Conservation (phyloP, 75 land plant species). For the Sequoia sempervirens region DNA sequence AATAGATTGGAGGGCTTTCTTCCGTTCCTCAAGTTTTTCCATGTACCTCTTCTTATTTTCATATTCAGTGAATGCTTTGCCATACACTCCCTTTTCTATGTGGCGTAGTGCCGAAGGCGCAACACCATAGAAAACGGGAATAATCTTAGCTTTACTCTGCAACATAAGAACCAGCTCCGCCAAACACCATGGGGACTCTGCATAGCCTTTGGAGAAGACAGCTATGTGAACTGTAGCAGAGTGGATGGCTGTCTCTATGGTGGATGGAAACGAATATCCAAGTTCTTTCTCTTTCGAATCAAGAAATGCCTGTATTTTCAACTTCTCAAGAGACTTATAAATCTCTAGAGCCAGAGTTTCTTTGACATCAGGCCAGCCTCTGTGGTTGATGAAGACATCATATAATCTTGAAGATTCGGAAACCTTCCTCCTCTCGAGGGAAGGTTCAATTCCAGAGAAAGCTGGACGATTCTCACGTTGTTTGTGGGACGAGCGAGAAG, state of each 20-base stretch:
- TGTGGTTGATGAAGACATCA: background rate
- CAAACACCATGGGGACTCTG: background rate
- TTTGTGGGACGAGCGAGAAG: too few relatives aligned
- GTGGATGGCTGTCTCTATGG: background rate
- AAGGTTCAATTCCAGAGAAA: too few relatives aligned
- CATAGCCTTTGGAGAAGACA: background rate
- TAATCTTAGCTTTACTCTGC: background rate
- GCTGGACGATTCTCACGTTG: too few relatives aligned
- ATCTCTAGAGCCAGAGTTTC: background rate
- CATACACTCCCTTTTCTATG: too few relatives aligned
- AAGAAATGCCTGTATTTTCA: background rate
- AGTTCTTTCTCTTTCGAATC: background rate
- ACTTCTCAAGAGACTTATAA: background rate
- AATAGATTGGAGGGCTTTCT: background rate
- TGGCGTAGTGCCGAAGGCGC: too few relatives aligned
- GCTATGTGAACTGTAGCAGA: background rate
- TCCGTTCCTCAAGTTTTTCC: too few relatives aligned
- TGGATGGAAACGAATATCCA: background rate
- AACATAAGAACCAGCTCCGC: background rate
- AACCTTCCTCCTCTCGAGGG: too few relatives aligned
- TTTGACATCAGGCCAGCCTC: background rate
- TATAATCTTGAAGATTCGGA: too few relatives aligned
- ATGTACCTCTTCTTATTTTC: too few relatives aligned
- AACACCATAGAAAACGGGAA: too few relatives aligned
- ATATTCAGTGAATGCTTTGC: too few relatives aligned